phyloP scores from a whole-genome alignment of 306 rosid genomes.

The Benincasa hispida region DNA sequence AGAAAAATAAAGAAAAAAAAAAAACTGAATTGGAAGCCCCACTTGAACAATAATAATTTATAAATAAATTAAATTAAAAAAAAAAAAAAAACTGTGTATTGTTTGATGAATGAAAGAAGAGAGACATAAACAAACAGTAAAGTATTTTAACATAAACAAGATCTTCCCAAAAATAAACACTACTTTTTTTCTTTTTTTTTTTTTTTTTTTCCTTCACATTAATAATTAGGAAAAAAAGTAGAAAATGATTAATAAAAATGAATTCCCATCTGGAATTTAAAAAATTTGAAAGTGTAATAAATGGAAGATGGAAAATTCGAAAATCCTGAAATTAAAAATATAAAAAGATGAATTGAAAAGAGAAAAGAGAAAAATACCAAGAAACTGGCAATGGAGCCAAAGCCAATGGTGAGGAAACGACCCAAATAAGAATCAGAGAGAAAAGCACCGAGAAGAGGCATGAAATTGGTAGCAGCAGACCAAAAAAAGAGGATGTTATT shows the following conservation, averaged over 20 bases:
- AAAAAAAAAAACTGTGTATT: not conserved
- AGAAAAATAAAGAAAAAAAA: too few species aligned
- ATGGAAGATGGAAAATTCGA: too few species aligned
- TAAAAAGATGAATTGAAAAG: not conserved
- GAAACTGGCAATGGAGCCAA: conserved; percentile 40
- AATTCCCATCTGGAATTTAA: too few species aligned
- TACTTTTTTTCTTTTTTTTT: too few species aligned
- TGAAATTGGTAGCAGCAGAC: conserved; percentile 42
- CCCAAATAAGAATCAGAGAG: conserved; percentile 64
- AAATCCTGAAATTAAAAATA: too few species aligned
- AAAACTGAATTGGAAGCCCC: not conserved
- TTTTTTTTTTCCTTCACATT: too few species aligned
- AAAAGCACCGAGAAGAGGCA: conserved; percentile 47
- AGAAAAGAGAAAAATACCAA: conserved; percentile 19
- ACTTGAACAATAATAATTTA: not conserved
- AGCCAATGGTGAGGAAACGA: conserved; percentile 42
- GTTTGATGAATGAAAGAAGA: not conserved
- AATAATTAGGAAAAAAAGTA: not conserved
- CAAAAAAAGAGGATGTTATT: conserved; percentile 30
- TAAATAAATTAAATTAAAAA: not conserved
- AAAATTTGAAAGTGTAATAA: too few species aligned
- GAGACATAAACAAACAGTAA: not conserved
- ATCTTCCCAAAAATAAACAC: not conserved
- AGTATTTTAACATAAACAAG: too few species aligned
- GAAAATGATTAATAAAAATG: not conserved